Base-by-base conservation (phyloP, 1,284 basidiomycete species). In the Ceratobasidium papillatum region DNA sequence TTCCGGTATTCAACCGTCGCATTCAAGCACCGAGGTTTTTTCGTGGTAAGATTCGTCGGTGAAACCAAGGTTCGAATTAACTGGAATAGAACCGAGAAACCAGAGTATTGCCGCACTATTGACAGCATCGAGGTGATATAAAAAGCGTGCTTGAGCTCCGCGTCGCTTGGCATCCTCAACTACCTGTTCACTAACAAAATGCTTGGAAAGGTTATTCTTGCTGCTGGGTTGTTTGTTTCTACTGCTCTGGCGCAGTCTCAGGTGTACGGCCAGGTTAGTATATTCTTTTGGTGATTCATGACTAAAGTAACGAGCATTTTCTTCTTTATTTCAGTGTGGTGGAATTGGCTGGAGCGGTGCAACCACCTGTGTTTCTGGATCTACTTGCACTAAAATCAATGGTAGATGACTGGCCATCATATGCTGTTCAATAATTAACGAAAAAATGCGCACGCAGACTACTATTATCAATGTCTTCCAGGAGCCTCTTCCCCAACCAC, bases 311-410 rank as follows among this genome's bases (percentile, higher is more conserved):
- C 8, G 12, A 22, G 25, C 25, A 43, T n/a, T 12, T 45, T 47
- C 81, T 5, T 82, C 83, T 79, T 82, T 81, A 54, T 76, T 58
- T 27, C 66, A 86, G 83, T 86, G 84, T 75, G 85, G 84, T 69
- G 85, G 85, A 22, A 81, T 78, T 59, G 85, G 86, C 4, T 89
- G 86, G 86, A 82, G 38, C 22, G 69, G 69, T 47, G 58, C 56
- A 22, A 72, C 69, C n/a, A 49, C 47, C 22, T 72, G 69, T 25
- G 45, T 34, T 27, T n/a, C 69, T 22, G 69, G 69, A 19, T 30
- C 69, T 22, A 47, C 45, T 27, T 72, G 69, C 43, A 72, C 56
- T 45, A 72, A 72, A 22, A 12, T 62, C 27, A 72, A 72, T 25
- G 69, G 69, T 61, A 62, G 34, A 34, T 22, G 14, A 51, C 2